phyloP scores from a whole-genome alignment of 2,329 filamentous ascomycete genomes.

The Nemania sp. region DNA sequence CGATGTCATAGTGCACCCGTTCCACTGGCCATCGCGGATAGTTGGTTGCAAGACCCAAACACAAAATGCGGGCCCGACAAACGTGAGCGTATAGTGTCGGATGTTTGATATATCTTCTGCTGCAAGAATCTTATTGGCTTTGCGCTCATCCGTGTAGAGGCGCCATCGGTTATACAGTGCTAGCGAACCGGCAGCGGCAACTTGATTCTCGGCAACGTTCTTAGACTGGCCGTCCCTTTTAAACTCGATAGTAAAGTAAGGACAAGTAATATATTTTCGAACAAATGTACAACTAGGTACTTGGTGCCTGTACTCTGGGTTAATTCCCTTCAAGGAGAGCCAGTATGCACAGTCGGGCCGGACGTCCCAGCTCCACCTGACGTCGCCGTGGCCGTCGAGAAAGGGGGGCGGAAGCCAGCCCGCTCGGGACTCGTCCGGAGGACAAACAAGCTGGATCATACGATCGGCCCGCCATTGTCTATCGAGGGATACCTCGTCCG shows the following conservation, averaged over 20 bases:
- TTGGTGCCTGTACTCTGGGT: neutral
- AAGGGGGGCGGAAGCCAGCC: constrained; percentile 2
- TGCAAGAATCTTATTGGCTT: neutral
- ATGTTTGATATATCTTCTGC: neutral
- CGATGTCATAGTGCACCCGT: neutral
- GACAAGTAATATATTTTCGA: neutral
- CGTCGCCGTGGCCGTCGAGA: neutral
- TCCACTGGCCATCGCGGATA: neutral
- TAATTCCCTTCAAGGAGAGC: constrained; percentile 4
- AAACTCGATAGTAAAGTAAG: neutral
- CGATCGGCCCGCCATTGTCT: constrained; percentile 4
- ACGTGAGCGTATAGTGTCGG: neutral
- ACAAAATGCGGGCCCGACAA: neutral
- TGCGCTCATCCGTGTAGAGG: neutral
- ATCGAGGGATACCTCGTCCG: constrained; percentile 1
- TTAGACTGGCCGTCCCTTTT: neutral
- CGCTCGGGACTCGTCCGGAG: neutral
- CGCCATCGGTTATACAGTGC: constrained; percentile 2
- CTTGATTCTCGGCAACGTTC: neutral
- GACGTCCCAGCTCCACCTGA: constrained; percentile 8
- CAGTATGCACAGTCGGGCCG: constrained; percentile 10
- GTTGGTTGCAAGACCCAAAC: constrained; percentile 2
- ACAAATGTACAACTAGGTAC: neutral
- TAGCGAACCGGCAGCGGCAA: neutral
- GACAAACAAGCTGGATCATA: constrained; percentile 9